Conservation (phyloP, 805 yeast species). For the Saturnispora galanensis region DNA sequence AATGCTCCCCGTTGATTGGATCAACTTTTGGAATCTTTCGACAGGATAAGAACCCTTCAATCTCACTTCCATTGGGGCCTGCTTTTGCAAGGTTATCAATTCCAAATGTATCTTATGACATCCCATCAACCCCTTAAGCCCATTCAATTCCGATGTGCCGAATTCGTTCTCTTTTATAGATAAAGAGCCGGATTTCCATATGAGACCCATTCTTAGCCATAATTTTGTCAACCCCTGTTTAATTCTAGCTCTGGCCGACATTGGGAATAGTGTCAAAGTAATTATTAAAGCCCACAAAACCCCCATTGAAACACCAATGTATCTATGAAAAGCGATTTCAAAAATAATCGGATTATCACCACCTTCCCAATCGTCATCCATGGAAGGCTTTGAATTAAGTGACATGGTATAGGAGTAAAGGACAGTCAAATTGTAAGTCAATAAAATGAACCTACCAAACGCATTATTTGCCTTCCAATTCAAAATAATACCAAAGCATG, state of each 20-base stretch:
- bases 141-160: constrained; percentile 26
- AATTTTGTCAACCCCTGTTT: constrained; percentile 55
- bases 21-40: constrained; percentile 38
- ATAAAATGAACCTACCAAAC: constrained; percentile 58
- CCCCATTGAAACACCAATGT: constrained; percentile 62
- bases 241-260: constrained; percentile 62
- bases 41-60: constrained; percentile 65
- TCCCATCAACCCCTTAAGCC: constrained; percentile 33
- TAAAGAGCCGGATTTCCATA: constrained; percentile 72
- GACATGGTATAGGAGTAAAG: constrained; percentile 65
- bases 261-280: constrained; percentile 59
- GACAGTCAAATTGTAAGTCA: constrained; percentile 72
- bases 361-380: constrained; percentile 55
- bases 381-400: constrained; percentile 26
- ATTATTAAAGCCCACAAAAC: constrained; percentile 68
- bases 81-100: constrained; percentile 48
- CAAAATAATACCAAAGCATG: constrained; percentile 49
- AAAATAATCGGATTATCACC: constrained; percentile 57
- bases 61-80: constrained; percentile 68
- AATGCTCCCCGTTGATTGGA: constrained; percentile 51
- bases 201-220: constrained; percentile 73
- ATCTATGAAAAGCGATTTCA: constrained; percentile 73
- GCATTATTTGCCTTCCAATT: constrained; percentile 57
- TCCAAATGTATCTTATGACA: constrained; percentile 49
- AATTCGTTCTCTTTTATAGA: constrained; percentile 29